phyloP scores from a whole-genome alignment of 805 yeast species.

The Yarrowia osloensis region DNA sequence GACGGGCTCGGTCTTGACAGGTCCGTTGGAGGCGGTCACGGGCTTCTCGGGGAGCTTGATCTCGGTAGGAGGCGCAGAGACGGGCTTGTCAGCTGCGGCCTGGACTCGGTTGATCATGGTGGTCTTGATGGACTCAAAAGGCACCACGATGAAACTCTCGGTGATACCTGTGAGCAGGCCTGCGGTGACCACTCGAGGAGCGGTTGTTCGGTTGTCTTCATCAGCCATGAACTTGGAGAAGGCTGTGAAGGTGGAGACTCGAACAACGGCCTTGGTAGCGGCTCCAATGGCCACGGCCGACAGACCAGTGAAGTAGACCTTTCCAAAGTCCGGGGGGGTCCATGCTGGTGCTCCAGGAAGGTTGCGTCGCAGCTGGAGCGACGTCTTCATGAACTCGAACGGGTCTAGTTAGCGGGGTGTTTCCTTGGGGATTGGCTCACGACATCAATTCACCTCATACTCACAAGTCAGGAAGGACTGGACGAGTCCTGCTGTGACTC shows the following conservation, averaged over 20 bases:
- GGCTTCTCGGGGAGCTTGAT: conserved; percentile 8
- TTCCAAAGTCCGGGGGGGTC: conserved; percentile 34
- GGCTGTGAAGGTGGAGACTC: conserved; percentile 75
- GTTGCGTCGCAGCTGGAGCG: conserved; percentile 43
- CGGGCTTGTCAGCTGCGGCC: conserved; percentile 24
- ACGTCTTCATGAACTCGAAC: conserved; percentile 45
- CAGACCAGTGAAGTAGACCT: conserved; percentile 57
- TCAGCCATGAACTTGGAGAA: conserved; percentile 68
- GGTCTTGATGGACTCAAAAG: conserved; percentile 65
- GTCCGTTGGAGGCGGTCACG: not conserved
- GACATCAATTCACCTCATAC: conserved; percentile 29
- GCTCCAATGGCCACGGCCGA: conserved; percentile 76
- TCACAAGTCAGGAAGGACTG: conserved; percentile 45
- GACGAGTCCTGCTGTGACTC: conserved; percentile 44
- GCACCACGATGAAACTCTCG: conserved; percentile 76
- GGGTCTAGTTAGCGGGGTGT: conserved; percentile 44
- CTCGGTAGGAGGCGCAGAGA: conserved; percentile 14
- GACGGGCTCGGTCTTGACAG: not conserved
- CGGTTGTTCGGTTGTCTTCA: conserved; percentile 61
- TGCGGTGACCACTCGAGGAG: conserved; percentile 81
- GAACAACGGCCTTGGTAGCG: conserved; percentile 66
- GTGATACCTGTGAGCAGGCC: conserved; percentile 79
- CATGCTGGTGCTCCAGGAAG: conserved; percentile 34
- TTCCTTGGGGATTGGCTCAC: not conserved
- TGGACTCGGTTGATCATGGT: conserved; percentile 37